Base-by-base conservation (phyloP, 2,329 filamentous ascomycete genomes). In the Penicillium rolfsii region DNA sequence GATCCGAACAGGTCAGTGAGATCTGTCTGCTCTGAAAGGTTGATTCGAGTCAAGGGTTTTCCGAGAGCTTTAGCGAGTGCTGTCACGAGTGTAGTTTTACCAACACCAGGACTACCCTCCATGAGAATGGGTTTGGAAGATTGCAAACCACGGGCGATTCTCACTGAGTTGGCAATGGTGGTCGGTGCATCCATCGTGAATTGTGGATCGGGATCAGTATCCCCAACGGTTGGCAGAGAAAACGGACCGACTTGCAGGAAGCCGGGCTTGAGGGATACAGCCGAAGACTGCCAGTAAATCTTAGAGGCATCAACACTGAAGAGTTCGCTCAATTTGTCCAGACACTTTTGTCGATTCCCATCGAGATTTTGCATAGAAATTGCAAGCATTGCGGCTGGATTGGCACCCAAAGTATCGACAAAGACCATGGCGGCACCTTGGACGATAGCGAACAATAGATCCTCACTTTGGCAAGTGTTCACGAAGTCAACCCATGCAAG, bases 1-100 rank as follows among this genome's bases (percentile, higher is more conserved):
- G 94, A 97, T 61, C 95, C 95, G 74, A 99, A 99, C 0, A 99
- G 82, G 74, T 99, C 95, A 85, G 98, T 97, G 53, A 99, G 81
- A 76, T 99, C 95, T 0, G 96, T 99, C 78, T 99, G 95, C 69
- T 99, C 95, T 0, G 95, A 98, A 61, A 99, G 82, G 72, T 99
- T 99, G 77, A 99, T 97, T 69, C 95, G 86, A 0, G 93, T 97
- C 64, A 99, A 79, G 7, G 91, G 89, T 63, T 89, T 89, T 5
- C 93, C 92, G 65, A 91, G 90, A 4, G 89, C 88, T 67, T 86
- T 85, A 1, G 96, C 91, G 49, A 99, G 82, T 0, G 95, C 93
- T 49, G 90, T 89, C 24, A 99, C 87, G 14, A 99, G 83, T 1
- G 94, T 96, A 0, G 95, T 99, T 80, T 99, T 99, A 58, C 95